phyloP scores from a whole-genome alignment of 108 stramenopile species.

The Skeletonema marinoi region DNA sequence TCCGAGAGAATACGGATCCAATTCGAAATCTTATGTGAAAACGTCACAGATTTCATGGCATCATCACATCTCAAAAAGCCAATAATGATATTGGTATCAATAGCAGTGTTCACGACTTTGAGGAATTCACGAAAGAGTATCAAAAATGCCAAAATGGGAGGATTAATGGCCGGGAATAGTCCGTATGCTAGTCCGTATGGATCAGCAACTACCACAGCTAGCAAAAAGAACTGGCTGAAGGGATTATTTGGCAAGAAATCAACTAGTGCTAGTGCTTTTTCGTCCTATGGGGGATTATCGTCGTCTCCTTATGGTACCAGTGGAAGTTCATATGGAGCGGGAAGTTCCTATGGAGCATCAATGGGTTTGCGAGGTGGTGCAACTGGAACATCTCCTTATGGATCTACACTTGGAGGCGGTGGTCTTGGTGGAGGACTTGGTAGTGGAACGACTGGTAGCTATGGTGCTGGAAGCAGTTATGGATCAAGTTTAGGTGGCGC shows the following conservation, averaged over 20 bases:
- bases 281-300: neutral
- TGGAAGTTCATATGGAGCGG: neutral
- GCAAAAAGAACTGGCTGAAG: slow-evolving; percentile 3
- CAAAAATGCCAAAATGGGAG: slow-evolving; percentile 29
- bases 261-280: neutral
- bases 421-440: neutral
- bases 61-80: slow-evolving; percentile 25
- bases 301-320: neutral
- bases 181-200: neutral
- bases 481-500: neutral
- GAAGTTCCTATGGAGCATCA: neutral
- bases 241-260: slow-evolving; percentile 3
- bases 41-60: slow-evolving; percentile 34
- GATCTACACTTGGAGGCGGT: neutral
- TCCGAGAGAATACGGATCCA: slow-evolving; percentile 56
- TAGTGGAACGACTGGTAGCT: neutral
- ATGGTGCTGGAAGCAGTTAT: neutral
- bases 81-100: slow-evolving; percentile 19
- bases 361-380: neutral
- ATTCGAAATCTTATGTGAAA: slow-evolving; percentile 51
- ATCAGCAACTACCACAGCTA: neutral
- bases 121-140: slow-evolving; percentile 34
- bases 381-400: slow-evolving; percentile 1
- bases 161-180: slow-evolving; percentile 23
- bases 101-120: slow-evolving; percentile 36